A percentile compares a stretch with the other conserved stretches of the same genome.
Conservation (phyloP, 495 filamentous ascomycete genomes). For the Darksidea phi region DNA sequence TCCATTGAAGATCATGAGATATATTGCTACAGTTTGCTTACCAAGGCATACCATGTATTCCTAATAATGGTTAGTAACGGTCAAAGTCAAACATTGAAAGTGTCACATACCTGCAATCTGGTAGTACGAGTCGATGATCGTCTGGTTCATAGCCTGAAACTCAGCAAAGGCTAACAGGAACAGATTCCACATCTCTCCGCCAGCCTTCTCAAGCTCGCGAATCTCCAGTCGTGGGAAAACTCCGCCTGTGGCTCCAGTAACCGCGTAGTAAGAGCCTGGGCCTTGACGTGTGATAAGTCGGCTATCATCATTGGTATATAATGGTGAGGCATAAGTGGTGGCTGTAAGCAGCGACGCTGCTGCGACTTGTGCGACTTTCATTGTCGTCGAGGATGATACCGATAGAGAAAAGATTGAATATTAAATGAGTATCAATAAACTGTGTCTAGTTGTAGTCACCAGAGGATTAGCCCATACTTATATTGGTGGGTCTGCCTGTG, state of each 20-base stretch:
- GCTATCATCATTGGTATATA: neutral
- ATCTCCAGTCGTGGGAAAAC: conserved; percentile 39
- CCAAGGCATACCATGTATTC: conserved; percentile 31
- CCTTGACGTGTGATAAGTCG: conserved; percentile 11
- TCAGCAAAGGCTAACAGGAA: conserved; percentile 37
- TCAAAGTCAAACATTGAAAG: neutral
- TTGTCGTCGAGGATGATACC: neutral
- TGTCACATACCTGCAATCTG: conserved; percentile 37
- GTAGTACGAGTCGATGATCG: conserved; percentile 34
- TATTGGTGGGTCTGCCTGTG: neutral
- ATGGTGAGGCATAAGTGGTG: conserved; percentile 9
- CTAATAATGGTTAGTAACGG: neutral
- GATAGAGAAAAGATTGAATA: conserved; percentile 7
- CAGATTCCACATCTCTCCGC: conserved; percentile 40
- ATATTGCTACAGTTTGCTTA: conserved; percentile 43
- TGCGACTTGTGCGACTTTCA: conserved; percentile 8
- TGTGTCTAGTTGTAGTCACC: neutral
- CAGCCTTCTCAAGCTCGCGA: conserved; percentile 38
- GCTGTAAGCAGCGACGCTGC: conserved; percentile 11
- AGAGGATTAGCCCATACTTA: neutral
- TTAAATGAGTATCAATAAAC: neutral
- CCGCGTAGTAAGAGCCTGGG: conserved; percentile 31
- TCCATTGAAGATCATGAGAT: no score
- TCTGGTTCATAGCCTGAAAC: conserved; percentile 36
- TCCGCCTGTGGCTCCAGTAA: conserved; percentile 32